phyloP scores from a whole-genome alignment of 768 basidiomycete genomes.

The Leccinum longicurvipes region DNA sequence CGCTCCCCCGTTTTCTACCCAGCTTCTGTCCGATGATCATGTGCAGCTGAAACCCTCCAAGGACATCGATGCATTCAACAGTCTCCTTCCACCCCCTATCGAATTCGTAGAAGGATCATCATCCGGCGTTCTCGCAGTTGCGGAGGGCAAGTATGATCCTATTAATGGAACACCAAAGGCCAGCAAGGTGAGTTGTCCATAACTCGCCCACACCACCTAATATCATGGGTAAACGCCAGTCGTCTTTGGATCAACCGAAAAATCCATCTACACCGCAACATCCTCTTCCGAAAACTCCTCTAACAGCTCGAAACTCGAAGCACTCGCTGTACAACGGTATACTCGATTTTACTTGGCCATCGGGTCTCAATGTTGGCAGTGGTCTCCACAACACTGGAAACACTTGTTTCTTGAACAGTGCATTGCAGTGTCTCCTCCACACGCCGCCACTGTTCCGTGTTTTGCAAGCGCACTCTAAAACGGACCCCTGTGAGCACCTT shows the following conservation, averaged over 20 bases:
- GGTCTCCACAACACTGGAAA: conserved; percentile 88
- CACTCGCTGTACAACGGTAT: conserved; percentile 46
- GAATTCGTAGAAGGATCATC: conserved; percentile 86
- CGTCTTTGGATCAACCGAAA: conserved; percentile 21
- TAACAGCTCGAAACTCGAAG: conserved; percentile 26
- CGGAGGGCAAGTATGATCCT: conserved; percentile 76
- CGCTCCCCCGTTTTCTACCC: conserved; percentile 47
- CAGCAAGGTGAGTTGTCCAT: conserved; percentile 41
- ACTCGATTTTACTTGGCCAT: conserved; percentile 66
- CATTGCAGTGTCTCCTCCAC: conserved; percentile 88
- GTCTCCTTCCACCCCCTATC: conserved; percentile 72
- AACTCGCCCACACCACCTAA: neutral
- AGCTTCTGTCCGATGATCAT: conserved; percentile 48
- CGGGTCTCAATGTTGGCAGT: conserved; percentile 41
- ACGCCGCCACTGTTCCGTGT: conserved; percentile 81
- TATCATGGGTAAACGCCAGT: conserved; percentile 3
- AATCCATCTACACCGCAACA: conserved; percentile 25
- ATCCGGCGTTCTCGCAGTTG: conserved; percentile 65
- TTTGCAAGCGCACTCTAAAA: conserved; percentile 46
- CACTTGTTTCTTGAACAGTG: conserved; percentile 95
- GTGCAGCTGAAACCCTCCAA: conserved; percentile 62
- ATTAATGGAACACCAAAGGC: conserved; percentile 68
- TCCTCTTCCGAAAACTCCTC: conserved; percentile 28
- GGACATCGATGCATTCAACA: conserved; percentile 74
- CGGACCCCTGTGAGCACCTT: conserved; percentile 54